Evolutionary conservation across 2,329 filamentous ascomycete genomes (phyloP).

Genomic region (Phyllosticta citriasiana): DNA sequence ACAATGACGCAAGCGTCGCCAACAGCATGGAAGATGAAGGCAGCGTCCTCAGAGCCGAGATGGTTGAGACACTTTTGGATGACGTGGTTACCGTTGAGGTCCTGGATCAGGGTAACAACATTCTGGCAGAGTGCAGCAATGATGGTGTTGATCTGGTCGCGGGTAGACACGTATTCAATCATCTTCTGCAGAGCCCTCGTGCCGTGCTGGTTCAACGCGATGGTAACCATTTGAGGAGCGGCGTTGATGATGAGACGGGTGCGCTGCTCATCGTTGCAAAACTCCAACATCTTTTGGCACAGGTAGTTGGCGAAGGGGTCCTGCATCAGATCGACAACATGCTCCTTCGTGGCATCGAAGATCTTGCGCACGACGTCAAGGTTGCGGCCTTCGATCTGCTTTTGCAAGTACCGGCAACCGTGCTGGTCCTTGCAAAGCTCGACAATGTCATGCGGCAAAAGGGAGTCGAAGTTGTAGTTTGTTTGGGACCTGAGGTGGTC

Average conservation of each 20-base stretch:
- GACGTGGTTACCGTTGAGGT: slow-evolving; percentile 96
- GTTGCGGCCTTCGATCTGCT: slow-evolving; percentile 87
- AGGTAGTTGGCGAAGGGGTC: slow-evolving; percentile 99
- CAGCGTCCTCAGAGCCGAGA: slow-evolving; percentile 69
- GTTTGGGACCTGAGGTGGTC: slow-evolving; percentile 58
- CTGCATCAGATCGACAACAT: slow-evolving; percentile 89
- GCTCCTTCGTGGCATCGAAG: slow-evolving; percentile 83
- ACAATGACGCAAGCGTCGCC: slow-evolving; percentile 79
- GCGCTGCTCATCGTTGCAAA: slow-evolving; percentile 88
- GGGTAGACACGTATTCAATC: slow-evolving; percentile 91
- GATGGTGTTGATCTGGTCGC: slow-evolving; percentile 74
- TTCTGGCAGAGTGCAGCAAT: slow-evolving; percentile 72
- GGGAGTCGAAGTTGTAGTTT: slow-evolving; percentile 59
- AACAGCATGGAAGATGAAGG: slow-evolving; percentile 96
- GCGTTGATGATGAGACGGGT: slow-evolving; percentile 88
- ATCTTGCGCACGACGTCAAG: slow-evolving; percentile 82
- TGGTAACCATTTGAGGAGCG: slow-evolving; percentile 75
- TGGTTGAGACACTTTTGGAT: slow-evolving; percentile 99
- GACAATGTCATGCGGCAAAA: slow-evolving; percentile 75
- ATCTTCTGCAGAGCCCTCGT: slow-evolving; percentile 97
- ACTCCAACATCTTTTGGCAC: slow-evolving; percentile 96
- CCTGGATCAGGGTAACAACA: slow-evolving; percentile 91
- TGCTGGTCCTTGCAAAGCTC: slow-evolving; percentile 94
- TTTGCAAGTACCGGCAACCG: slow-evolving; percentile 91
- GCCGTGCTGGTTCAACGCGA: slow-evolving; percentile 94